A percentile compares a stretch with the other conserved stretches of the same genome.
Conservation (phyloP, 2,329 filamentous ascomycete genomes). For the Fusarium tricinctum region DNA sequence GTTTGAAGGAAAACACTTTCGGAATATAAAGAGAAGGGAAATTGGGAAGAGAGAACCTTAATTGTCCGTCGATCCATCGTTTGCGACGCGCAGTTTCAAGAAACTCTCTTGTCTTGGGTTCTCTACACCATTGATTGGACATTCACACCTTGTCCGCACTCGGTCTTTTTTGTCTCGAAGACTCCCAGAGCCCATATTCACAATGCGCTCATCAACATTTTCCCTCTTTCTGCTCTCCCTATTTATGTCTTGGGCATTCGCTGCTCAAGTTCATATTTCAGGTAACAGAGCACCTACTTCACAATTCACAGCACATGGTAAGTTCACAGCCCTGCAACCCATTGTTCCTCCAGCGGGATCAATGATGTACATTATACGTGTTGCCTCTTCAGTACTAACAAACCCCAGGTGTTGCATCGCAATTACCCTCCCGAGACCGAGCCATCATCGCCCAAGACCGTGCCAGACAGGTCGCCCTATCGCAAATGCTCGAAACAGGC, state of each 20-base stretch:
- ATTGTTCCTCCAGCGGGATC: not conserved
- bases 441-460: slow-evolving; percentile 83
- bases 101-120: slow-evolving; percentile 26
- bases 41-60: slow-evolving; percentile 20
- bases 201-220: slow-evolving; percentile 38
- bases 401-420: slow-evolving; percentile 78
- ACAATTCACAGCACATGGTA: slow-evolving; percentile 45
- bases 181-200: slow-evolving; percentile 10
- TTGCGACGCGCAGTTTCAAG: slow-evolving; percentile 17
- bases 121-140: slow-evolving; percentile 12
- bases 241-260: slow-evolving; percentile 23
- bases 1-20: not conserved
- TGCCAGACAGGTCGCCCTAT: slow-evolving; percentile 78
- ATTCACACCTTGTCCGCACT: slow-evolving; percentile 12
- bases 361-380: not conserved
- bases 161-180: slow-evolving; percentile 11
- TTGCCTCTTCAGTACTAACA: slow-evolving; percentile 24
- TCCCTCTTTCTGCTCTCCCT: slow-evolving; percentile 38
- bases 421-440: slow-evolving; percentile 76
- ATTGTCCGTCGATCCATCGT: slow-evolving; percentile 21
- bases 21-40: not conserved
- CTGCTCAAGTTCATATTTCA: slow-evolving; percentile 34
- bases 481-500: slow-evolving; percentile 87
- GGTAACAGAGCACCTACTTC: slow-evolving; percentile 40
- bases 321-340: not conserved